Evolutionary conservation across 139 green algal species (phyloP).

Genomic region (Volvox reticuliferus): DNA sequence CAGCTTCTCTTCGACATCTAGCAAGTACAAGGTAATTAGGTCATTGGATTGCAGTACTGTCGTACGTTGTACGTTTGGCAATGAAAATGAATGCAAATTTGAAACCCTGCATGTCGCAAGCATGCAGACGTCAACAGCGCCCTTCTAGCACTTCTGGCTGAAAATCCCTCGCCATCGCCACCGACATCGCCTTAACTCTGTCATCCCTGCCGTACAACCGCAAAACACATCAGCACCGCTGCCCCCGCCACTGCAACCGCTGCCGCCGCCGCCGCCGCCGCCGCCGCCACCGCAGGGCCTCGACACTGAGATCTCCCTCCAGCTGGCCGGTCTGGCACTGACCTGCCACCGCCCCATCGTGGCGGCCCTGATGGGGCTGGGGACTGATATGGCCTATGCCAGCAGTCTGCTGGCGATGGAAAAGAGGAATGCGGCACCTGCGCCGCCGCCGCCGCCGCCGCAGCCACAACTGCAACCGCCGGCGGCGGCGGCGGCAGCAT

Average conservation of each 20-base stretch:
- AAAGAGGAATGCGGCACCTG: background rate
- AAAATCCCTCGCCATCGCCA: too few species aligned
- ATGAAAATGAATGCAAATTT: too few species aligned
- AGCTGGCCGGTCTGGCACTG: conserved; percentile 17
- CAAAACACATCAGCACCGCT: too few species aligned
- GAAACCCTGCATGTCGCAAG: too few species aligned
- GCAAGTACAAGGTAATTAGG: conserved; percentile 32
- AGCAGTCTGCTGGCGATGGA: conserved; percentile 30
- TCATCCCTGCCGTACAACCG: too few species aligned
- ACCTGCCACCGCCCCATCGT: conserved; percentile 90
- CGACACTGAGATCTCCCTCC: conserved; percentile 19
- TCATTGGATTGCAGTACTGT: too few species aligned
- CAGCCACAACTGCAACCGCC: background rate
- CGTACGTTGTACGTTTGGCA: too few species aligned
- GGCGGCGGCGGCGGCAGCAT: background rate
- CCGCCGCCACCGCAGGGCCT: background rate
- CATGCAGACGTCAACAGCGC: too few species aligned
- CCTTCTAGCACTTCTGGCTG: too few species aligned
- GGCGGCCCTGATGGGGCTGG: conserved; percentile 89
- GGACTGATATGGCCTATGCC: conserved; percentile 75
- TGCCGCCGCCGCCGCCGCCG: too few species aligned
- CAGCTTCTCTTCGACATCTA: background rate
- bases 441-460: background rate
- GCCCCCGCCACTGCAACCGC: too few species aligned
- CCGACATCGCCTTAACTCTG: too few species aligned